Percentiles rank a stretch among this genome's conserved stretches.
Evolutionary conservation across 2,329 filamentous ascomycete species (phyloP).

Genomic region (Aspergillus pseudoviridinutans): DNA sequence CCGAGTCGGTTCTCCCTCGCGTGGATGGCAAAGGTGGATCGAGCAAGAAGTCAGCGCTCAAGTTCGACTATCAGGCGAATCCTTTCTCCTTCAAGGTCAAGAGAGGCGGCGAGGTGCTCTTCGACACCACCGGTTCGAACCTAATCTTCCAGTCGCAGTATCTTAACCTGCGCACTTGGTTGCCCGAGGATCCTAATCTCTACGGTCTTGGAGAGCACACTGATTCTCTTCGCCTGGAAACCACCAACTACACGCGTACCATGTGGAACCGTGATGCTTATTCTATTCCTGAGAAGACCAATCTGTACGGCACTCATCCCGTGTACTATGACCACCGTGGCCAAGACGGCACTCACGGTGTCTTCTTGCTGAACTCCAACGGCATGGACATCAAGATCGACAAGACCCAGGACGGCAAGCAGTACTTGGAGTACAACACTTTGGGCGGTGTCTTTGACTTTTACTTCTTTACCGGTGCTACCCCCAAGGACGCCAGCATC

Average conservation of each 20-base stretch:
- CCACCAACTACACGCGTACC: conserved; percentile 65
- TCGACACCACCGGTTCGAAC: conserved; percentile 63
- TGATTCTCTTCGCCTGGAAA: conserved; percentile 65
- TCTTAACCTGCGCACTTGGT: conserved; percentile 64
- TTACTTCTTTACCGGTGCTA: conserved; percentile 61
- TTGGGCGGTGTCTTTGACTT: conserved; percentile 73
- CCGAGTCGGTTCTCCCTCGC: conserved; percentile 63
- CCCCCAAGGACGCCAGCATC: conserved; percentile 54
- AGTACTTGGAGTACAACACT: conserved; percentile 76
- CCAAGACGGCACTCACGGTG: conserved; percentile 54
- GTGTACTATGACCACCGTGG: conserved; percentile 71
- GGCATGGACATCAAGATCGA: conserved; percentile 76
- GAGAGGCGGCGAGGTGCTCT: conserved; percentile 46
- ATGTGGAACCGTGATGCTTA: conserved; percentile 68
- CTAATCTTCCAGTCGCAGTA: conserved; percentile 78
- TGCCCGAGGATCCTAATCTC: conserved; percentile 65
- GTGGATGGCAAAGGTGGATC: conserved; percentile 45
- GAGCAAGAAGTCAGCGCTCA: conserved; percentile 40
- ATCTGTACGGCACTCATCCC: conserved; percentile 70
- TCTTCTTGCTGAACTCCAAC: conserved; percentile 68
- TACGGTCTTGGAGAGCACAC: conserved; percentile 79
- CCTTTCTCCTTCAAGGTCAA: conserved; percentile 67
- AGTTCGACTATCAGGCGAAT: conserved; percentile 50
- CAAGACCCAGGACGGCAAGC: conserved; percentile 52
- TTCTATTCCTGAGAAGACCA: conserved; percentile 55